Evolutionary conservation across 805 yeast species (phyloP).

Genomic region (Nakazawaea peltata): DNA sequence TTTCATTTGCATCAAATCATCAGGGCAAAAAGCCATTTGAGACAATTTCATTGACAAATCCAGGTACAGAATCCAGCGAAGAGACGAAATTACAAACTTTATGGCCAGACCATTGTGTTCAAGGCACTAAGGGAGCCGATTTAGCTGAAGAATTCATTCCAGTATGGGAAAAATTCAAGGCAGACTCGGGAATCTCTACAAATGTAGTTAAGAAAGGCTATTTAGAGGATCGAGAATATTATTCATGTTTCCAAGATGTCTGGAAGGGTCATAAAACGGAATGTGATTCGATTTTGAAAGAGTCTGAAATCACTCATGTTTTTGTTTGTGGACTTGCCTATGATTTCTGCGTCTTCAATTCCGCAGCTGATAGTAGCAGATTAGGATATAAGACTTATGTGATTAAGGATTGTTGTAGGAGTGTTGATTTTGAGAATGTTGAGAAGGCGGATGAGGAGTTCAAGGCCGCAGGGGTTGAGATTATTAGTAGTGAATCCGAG

Average conservation of each 20-base stretch:
- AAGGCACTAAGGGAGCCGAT: conserved; percentile 57
- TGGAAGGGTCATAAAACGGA: conserved; percentile 72
- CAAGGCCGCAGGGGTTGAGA: not conserved
- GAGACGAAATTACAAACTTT: conserved; percentile 31
- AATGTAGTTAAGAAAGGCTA: conserved; percentile 62
- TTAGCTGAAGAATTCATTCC: conserved; percentile 43
- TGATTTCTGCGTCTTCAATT: conserved; percentile 77
- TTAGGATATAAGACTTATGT: conserved; percentile 62
- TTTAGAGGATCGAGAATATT: conserved; percentile 68
- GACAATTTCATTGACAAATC: conserved; percentile 39
- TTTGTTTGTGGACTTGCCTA: conserved; percentile 77
- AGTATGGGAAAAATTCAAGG: conserved; percentile 22
- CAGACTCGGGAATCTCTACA: conserved; percentile 28
- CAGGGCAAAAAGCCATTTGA: conserved; percentile 38
- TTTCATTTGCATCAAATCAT: conserved; percentile 76
- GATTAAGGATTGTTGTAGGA: conserved; percentile 43
- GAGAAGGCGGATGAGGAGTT: conserved; percentile 23
- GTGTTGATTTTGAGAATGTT: conserved; percentile 41
- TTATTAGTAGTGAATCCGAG: conserved; percentile 1
- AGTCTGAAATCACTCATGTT: conserved; percentile 47
- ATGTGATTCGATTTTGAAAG: conserved; percentile 38
- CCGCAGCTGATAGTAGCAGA: conserved; percentile 61
- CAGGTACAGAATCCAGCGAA: conserved; percentile 26
- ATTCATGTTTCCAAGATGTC: conserved; percentile 78
- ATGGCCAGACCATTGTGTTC: conserved; percentile 94